Base-by-base conservation (phyloP, 2,329 filamentous ascomycete genomes). In the Talaromyces rugulosus region DNA sequence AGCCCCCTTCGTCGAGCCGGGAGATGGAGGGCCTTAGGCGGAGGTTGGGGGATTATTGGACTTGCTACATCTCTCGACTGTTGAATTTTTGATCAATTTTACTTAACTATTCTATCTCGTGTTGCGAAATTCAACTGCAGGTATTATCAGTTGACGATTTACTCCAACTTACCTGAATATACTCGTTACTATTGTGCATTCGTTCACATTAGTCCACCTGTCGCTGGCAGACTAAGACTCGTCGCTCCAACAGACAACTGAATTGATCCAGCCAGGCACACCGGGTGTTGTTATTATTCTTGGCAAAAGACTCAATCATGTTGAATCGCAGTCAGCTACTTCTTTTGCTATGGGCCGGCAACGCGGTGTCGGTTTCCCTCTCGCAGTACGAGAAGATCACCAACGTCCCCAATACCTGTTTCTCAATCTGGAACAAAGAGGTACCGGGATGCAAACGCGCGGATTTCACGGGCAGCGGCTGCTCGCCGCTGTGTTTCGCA, bases 241-340 rank as follows among this genome's bases (percentile, higher is more conserved):
- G 34, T 36, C 36, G 36, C n/a, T 40, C 36, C 36, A n/a, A 7
- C 36, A 16, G 34, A 36, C 23, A 23, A 23, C 23, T 23, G 23
- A 2, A 23, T 23, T 23, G 23, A 23, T 23, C 23, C 23, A 23
- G 23, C 23, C 2, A 23, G 34, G 16, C 36, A 40, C 36, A 40
- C 36, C 12, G 34, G 6, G 12, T 8, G 5, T 40, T 40, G 2
- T n/a, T 40, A 5, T 40, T 40, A 40, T 8, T n/a, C 14, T 53
- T 12, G 6, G 44, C 44, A 12, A 14, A 40, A 40, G 16, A 40
- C 18, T 11, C 44, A 27, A 27, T 14, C 23, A 47, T 47, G 44
- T 27, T 12, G 30, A 53, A 53, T 56, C 33, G 31, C 31, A 27
- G n/a, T 9, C 12, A 81, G 30, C 27, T 60, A 30, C 42, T 44